Conservation (phyloP, 1,284 basidiomycete genomes). For the Coriolopsis trogii region DNA sequence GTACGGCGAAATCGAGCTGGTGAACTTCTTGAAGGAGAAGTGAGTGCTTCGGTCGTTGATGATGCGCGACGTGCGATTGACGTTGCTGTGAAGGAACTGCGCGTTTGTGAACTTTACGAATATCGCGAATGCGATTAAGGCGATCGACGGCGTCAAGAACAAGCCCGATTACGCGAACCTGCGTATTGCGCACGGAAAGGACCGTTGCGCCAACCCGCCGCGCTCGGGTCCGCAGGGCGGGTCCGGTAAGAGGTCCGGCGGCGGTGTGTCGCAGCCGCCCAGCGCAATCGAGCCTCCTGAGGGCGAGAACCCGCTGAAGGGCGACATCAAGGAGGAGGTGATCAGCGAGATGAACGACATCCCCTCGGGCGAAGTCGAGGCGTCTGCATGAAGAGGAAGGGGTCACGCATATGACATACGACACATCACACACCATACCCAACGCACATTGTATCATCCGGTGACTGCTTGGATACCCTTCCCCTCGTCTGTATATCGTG, state of each 20-base stretch:
- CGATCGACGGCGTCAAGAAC: constrained; percentile 89
- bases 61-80: constrained; percentile 5
- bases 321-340: constrained; percentile 28
- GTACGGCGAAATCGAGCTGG: constrained; percentile 92
- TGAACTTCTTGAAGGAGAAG: constrained; percentile 96
- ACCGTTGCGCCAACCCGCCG: constrained; percentile 91
- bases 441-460: constrained; percentile 21
- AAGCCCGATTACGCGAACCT: constrained; percentile 83
- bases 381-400: constrained; percentile 19
- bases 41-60: constrained; percentile 39
- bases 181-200: constrained; percentile 91
- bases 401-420: constrained; percentile 6
- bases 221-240: constrained; percentile 77
- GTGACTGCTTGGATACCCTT: constrained; percentile 34
- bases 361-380: constrained; percentile 29
- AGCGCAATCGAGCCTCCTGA: constrained; percentile 33
- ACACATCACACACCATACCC: constrained; percentile 21
- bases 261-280: constrained; percentile 36
- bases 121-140: constrained; percentile 93
- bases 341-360: constrained; percentile 27
- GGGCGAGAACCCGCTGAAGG: constrained; percentile 23
- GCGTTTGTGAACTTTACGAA: constrained; percentile 95
- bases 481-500: constrained; percentile 26
- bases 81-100: constrained; percentile 67
- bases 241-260: constrained; percentile 43